phyloP scores from a whole-genome alignment of 768 basidiomycete genomes.

The Nidularia pulvinata region DNA sequence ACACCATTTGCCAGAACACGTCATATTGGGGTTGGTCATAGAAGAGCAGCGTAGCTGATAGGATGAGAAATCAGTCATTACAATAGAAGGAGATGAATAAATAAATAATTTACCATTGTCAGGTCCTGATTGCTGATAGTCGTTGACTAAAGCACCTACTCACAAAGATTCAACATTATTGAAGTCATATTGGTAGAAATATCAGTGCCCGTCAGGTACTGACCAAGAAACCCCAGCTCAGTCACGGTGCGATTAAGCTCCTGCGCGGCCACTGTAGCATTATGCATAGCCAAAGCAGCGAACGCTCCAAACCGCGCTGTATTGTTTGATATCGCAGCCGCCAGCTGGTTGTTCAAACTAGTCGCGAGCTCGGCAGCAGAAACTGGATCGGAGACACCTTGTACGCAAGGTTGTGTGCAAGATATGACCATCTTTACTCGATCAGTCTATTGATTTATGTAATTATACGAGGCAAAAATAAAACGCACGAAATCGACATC shows the following conservation, averaged over 20 bases:
- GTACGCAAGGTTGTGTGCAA: constrained; percentile 33
- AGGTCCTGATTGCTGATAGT: constrained; percentile 40
- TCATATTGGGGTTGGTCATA: constrained; percentile 38
- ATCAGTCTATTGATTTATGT: background rate
- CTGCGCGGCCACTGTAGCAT: constrained; percentile 34
- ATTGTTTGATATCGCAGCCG: constrained; percentile 32
- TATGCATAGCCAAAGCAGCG: constrained; percentile 41
- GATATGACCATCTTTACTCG: constrained; percentile 32
- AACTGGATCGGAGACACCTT: constrained; percentile 31
- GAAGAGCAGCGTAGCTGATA: constrained; percentile 29
- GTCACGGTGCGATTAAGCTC: constrained; percentile 37
- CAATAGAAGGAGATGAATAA: background rate
- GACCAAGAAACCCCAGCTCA: constrained; percentile 37
- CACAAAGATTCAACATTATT: background rate
- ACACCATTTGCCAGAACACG: constrained; percentile 33
- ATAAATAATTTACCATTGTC: constrained; percentile 24
- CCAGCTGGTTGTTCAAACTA: constrained; percentile 31
- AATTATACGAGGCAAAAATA: background rate
- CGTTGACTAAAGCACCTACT: constrained; percentile 36
- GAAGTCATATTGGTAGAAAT: no score
- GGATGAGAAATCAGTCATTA: background rate
- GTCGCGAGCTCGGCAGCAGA: constrained; percentile 29
- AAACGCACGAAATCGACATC: constrained; percentile 32
- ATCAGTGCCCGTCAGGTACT: background rate
- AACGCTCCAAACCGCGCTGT: constrained; percentile 39